Evolutionary conservation across 2,329 filamentous ascomycete species (phyloP).

Genomic region (Penicillium rolfsii): DNA sequence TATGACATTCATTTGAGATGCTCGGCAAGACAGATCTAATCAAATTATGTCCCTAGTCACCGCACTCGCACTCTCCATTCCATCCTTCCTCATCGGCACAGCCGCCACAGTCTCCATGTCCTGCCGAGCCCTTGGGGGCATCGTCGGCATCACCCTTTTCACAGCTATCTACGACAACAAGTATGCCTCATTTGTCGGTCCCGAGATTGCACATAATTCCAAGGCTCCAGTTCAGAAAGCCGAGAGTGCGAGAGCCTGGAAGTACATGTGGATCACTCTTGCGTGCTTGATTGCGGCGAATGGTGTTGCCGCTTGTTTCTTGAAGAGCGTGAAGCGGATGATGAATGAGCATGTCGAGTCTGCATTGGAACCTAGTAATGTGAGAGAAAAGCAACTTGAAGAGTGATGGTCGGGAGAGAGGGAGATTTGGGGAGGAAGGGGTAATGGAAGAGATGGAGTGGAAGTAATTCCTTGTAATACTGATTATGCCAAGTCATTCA

Average conservation of each 20-base stretch:
- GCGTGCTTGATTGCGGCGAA: background rate
- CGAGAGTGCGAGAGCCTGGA: background rate
- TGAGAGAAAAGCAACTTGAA: background rate
- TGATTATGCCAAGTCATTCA: background rate
- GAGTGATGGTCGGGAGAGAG: background rate
- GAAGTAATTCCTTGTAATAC: background rate
- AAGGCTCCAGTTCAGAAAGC: background rate
- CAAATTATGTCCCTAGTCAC: background rate
- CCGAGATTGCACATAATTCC: background rate
- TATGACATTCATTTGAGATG: background rate
- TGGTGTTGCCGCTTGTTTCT: background rate
- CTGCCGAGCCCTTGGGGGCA: background rate
- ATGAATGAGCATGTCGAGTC: slow-evolving; percentile 1
- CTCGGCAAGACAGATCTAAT: background rate
- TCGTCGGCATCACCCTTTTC: background rate
- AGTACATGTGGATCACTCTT: slow-evolving; percentile 1
- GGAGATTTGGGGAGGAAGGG: background rate
- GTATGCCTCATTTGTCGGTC: background rate
- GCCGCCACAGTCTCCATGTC: background rate
- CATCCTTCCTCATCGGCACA: background rate
- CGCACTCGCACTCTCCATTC: slow-evolving; percentile 7
- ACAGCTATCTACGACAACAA: background rate
- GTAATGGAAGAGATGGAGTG: background rate
- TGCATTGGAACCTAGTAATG: background rate
- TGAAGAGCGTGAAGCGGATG: background rate